Evolutionary conservation across 495 filamentous ascomycete species (phyloP).

Genomic region (Trichocladium antarcticum): DNA sequence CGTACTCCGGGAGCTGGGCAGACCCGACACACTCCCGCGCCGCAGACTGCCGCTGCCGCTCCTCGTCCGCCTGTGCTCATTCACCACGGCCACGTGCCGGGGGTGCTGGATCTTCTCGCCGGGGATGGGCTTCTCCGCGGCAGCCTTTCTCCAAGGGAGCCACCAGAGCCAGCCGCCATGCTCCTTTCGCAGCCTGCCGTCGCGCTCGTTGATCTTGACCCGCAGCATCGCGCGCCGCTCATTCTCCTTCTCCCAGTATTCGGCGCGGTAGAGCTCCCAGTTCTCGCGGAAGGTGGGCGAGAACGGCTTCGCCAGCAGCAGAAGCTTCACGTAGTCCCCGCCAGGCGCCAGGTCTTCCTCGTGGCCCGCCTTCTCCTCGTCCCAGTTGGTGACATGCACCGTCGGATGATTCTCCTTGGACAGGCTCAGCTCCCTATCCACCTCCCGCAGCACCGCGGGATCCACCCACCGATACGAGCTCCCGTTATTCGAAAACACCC

Average conservation of each 20-base stretch:
- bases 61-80: slow-evolving; percentile 36
- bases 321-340: slow-evolving; percentile 80
- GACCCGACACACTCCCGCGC: slow-evolving; percentile 36
- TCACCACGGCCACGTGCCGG: slow-evolving; percentile 29
- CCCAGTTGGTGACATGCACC: slow-evolving; percentile 31
- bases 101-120: slow-evolving; percentile 32
- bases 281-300: slow-evolving; percentile 91
- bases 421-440: slow-evolving; percentile 39
- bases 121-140: slow-evolving; percentile 27
- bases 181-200: slow-evolving; percentile 52
- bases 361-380: slow-evolving; percentile 45
- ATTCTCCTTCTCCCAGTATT: slow-evolving; percentile 97
- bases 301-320: slow-evolving; percentile 89
- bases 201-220: slow-evolving; percentile 51
- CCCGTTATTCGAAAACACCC: slow-evolving; percentile 51
- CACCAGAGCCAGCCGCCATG: slow-evolving; percentile 79
- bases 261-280: slow-evolving; percentile 85
- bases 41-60: slow-evolving; percentile 39
- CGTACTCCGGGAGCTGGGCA: slow-evolving; percentile 36
- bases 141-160: slow-evolving; percentile 46
- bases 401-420: slow-evolving; percentile 31
- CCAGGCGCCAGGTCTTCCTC: slow-evolving; percentile 83
- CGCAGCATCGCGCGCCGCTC: slow-evolving; percentile 68
- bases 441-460: slow-evolving; percentile 38
- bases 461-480: slow-evolving; percentile 61